Evolutionary conservation across 2,329 filamentous ascomycete genomes (phyloP), one percentile per base, ranked within the genome.

Genomic region (Pyrenophora tritici-repentis): DNA sequence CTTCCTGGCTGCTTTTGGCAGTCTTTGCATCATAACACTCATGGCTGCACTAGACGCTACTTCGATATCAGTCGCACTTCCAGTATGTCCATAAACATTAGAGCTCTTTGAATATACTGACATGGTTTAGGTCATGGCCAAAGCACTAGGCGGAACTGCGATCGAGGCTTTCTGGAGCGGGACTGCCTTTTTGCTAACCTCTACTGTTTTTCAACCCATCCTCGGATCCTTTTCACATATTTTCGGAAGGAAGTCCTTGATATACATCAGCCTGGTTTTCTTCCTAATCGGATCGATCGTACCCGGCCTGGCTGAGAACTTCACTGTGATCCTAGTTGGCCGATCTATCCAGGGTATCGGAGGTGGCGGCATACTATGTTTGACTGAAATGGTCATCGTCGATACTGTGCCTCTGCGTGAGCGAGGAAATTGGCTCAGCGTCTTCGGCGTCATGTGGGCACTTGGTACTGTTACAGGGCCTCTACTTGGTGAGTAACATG

Each of bases 11-110:
- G 59, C 57, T 3, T 61, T 84, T 59, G 56, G 68, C 24, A 80
- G 82, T 32, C 73, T 86, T 6, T 74, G 76, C 6, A 74, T 83
- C 38, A 75, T 88, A 45, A 81, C 81, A 3, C 73, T 88, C 14
- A 85, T 86, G 73, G 82, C 84, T 2, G 83, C 86, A 10, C 75
- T 88, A 22, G 86, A 88, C 67, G 85, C 84, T 3, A 88, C 85
- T 1, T 86, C 82, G 3, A 77, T 88, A 43, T 84, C 83, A 3
- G 84, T 87, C 6, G 84, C 86, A 3, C 71, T 87, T 37, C 67
- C 72, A 10, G 72, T 73, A 62, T 12, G 67, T 52, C 5, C 4
- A n/a, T 13, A 35, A 45, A 3, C 13, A 18, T 6, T 1, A 29
- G 10, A 20, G 1, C 4, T 7, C 8, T 4, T 7, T 6, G 9